These are phyloP conservation scores for Trichothecium roseum DNA, from an alignment of 2,329 filamentous ascomycete genomes.

Conservation along the genomic window DNA sequence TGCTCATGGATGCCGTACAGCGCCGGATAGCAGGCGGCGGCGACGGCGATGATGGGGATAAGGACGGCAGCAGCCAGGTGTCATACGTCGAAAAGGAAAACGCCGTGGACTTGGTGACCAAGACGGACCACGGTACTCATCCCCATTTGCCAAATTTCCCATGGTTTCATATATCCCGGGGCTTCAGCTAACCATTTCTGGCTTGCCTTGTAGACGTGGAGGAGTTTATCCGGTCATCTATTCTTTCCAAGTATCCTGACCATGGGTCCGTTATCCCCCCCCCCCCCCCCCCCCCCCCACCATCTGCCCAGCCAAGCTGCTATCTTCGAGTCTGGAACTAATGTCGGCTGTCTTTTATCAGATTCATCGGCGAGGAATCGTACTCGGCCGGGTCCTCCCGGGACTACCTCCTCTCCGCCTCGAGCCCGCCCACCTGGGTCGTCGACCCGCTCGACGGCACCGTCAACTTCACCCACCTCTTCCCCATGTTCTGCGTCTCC, in stretches of 20 bases:
- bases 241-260: conserved; percentile 48
- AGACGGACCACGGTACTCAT: conserved; percentile 57
- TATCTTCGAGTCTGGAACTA: background rate
- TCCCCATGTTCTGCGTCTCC: conserved; percentile 73
- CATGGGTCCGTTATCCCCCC: conserved; percentile 44
- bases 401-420: conserved; percentile 52
- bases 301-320: too few relatives aligned
- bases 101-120: conserved; percentile 67
- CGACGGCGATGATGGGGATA: too few relatives aligned
- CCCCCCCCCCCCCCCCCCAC: too few relatives aligned
- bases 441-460: conserved; percentile 72
- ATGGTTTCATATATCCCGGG: background rate
- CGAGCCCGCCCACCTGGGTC: conserved; percentile 61
- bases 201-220: conserved; percentile 54
- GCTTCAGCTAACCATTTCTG: too few relatives aligned
- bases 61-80: conserved; percentile 8
- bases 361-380: conserved; percentile 68
- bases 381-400: conserved; percentile 60
- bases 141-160: background rate
- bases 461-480: conserved; percentile 72
- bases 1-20: conserved; percentile 52
- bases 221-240: conserved; percentile 52
- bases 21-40: conserved; percentile 13
- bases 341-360: conserved; percentile 16
- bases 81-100: conserved; percentile 54